A percentile compares a stretch with the other conserved stretches of the same genome.
Conservation (phyloP, 768 basidiomycete genomes). For the Calvatia gigantea region DNA sequence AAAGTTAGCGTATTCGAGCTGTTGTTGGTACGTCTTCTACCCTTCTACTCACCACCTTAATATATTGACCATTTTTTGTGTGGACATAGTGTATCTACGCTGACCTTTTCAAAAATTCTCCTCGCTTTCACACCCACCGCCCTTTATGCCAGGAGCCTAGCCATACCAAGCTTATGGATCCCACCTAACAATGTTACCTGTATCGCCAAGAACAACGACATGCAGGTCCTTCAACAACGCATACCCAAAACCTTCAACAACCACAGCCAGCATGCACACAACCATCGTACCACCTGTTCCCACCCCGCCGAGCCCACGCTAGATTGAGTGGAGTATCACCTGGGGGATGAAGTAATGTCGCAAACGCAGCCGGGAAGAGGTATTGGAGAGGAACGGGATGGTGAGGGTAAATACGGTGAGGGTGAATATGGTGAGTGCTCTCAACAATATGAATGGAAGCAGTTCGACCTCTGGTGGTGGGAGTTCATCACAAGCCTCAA, state of each 20-base stretch:
- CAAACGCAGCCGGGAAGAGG: background rate
- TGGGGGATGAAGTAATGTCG: background rate
- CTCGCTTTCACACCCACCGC: slow-evolving; percentile 32
- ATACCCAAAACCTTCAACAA: no score
- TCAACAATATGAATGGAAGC: no score
- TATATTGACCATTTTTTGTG: background rate
- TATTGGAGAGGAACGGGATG: slow-evolving; percentile 1
- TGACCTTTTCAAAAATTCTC: slow-evolving; percentile 42
- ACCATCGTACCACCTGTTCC: slow-evolving; percentile 13
- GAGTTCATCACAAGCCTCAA: no score
- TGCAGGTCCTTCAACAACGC: no score
- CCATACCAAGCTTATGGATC: slow-evolving; percentile 42
- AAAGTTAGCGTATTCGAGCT: slow-evolving; percentile 51
- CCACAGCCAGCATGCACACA: slow-evolving; percentile 39
- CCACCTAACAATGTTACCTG: background rate
- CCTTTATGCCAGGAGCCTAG: slow-evolving; percentile 38
- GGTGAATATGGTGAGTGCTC: background rate
- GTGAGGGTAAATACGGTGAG: background rate
- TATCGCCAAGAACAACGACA: background rate
- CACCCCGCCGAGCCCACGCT: background rate
- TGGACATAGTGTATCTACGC: slow-evolving; percentile 50
- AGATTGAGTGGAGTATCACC: background rate
- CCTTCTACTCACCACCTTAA: background rate
- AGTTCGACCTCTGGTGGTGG: no score
- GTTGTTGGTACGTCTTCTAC: slow-evolving; percentile 37